Evolutionary conservation across 257 asterid species (phyloP).

Genomic region (Solanum megistacrolobum): DNA sequence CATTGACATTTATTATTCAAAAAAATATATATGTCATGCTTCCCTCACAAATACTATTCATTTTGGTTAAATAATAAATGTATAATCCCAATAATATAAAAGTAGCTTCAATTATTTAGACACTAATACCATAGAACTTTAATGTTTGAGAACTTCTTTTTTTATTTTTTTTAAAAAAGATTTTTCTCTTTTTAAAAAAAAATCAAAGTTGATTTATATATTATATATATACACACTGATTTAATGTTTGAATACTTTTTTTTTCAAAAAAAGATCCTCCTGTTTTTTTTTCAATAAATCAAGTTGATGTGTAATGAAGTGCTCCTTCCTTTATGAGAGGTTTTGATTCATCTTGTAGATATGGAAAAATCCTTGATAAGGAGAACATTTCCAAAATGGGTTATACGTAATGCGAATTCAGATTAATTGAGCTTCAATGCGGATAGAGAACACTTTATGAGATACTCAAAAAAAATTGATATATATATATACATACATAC

Average conservation of each 20-base stretch:
- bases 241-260: neutral
- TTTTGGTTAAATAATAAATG: neutral
- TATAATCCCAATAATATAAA: neutral
- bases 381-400: accelerated
- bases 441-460: too few species aligned
- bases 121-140: neutral
- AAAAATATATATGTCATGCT: neutral
- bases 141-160: neutral
- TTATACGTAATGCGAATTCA: too few species aligned
- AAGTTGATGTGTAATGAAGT: neutral
- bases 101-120: neutral
- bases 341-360: neutral
- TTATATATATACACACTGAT: neutral
- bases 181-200: too few species aligned
- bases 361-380: accelerated
- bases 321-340: neutral
- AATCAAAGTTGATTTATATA: too few species aligned
- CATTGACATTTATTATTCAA: neutral
- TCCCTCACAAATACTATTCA: neutral
- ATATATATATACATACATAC: too few species aligned
- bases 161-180: neutral
- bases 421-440: too few species aligned
- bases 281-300: neutral
- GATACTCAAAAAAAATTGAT: neutral
- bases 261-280: neutral